These are phyloP conservation scores for Globisporangium nodosum DNA, from an alignment of 352 stramenopile genomes.

Conservation along the genomic window DNA sequence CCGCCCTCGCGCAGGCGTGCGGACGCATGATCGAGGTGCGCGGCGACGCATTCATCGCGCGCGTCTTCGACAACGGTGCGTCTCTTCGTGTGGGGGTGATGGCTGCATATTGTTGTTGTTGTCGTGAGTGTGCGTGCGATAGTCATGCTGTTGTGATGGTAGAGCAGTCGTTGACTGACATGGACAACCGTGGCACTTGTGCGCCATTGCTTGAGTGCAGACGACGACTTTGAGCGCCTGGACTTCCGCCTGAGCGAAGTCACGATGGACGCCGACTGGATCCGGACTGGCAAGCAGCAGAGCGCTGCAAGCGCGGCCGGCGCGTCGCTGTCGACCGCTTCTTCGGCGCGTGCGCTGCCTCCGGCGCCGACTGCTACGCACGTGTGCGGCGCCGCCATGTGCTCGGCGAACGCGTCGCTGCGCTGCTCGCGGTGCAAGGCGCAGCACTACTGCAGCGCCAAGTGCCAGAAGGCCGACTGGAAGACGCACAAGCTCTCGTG, in stretches of 20 bases:
- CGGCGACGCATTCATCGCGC: conserved; percentile 84
- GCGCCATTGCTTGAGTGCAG: conserved; percentile 15
- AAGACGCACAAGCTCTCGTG: conserved; percentile 75
- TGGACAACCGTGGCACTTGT: too few relatives aligned
- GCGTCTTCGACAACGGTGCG: conserved; percentile 83
- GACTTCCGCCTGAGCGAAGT: conserved; percentile 74
- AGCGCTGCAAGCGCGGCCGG: conserved; percentile 18
- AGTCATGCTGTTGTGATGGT: background rate
- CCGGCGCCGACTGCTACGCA: conserved; percentile 23
- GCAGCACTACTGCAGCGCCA: conserved; percentile 81
- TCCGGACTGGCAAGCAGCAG: conserved; percentile 59
- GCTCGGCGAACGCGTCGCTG: conserved; percentile 62
- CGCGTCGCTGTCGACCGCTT: conserved; percentile 21
- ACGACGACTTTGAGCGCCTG: conserved; percentile 80
- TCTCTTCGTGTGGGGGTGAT: background rate
- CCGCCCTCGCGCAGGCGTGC: conserved; percentile 74
- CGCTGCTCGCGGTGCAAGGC: conserved; percentile 80
- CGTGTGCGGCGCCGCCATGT: conserved; percentile 61
- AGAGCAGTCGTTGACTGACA: background rate
- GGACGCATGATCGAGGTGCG: conserved; percentile 81
- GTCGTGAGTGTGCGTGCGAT: background rate
- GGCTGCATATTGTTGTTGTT: background rate
- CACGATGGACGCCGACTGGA: conserved; percentile 56
- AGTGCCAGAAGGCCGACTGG: conserved; percentile 83
- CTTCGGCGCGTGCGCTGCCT: conserved; percentile 21